Evolutionary conservation across 2,329 filamentous ascomycete genomes (phyloP).

Genomic region (Orbilia javanica): DNA sequence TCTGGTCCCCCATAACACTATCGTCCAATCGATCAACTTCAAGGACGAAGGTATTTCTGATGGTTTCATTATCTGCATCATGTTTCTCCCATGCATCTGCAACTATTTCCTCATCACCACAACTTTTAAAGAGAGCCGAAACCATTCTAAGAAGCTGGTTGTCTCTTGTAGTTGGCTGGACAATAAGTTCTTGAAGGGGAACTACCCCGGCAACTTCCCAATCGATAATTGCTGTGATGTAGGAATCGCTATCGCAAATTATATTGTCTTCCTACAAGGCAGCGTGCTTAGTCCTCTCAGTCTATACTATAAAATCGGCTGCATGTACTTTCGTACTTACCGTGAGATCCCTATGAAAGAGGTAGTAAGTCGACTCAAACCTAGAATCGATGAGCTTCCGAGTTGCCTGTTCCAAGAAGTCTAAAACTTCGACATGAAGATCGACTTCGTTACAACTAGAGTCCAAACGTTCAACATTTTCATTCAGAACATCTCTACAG

Average conservation of each 20-base stretch:
- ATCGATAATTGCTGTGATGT: constrained; percentile 42
- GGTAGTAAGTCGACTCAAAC: constrained; percentile 12
- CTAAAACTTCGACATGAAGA: background rate
- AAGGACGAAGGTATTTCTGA: constrained; percentile 21
- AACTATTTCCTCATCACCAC: background rate
- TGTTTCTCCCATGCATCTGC: constrained; percentile 12
- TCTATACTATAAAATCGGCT: background rate
- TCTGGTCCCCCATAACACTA: constrained; percentile 23
- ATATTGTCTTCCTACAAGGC: constrained; percentile 20
- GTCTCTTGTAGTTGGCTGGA: background rate
- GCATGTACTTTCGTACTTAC: constrained; percentile 13
- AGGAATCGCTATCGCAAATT: constrained; percentile 37
- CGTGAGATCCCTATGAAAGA: constrained; percentile 42
- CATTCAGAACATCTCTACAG: background rate
- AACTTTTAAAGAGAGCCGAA: background rate
- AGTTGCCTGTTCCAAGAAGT: constrained; percentile 13
- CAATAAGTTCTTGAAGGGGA: constrained; percentile 28
- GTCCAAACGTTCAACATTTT: background rate
- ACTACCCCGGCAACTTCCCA: constrained; percentile 38
- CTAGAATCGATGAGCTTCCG: constrained; percentile 37
- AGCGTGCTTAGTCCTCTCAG: background rate
- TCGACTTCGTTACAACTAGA: background rate
- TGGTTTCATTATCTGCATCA: background rate
- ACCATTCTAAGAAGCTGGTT: background rate
- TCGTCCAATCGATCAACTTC: constrained; percentile 32